Base-by-base conservation (phyloP, 2,329 filamentous ascomycete genomes). In the Aspergillus cejpii region DNA sequence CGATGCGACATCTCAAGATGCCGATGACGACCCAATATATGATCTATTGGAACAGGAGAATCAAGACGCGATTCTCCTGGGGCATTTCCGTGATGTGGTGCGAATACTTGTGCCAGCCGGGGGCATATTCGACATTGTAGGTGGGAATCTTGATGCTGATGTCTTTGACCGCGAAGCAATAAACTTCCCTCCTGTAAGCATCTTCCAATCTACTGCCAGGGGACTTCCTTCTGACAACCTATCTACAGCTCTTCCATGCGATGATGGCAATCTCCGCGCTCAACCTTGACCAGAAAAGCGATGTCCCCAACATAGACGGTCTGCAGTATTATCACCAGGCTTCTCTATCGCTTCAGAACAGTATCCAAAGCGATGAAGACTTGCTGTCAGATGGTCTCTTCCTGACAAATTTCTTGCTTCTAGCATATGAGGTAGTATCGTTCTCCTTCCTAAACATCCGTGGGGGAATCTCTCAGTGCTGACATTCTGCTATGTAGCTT, bases 211-310 rank as follows among this genome's bases (percentile, higher is more conserved):
- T 15, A 7, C n/a, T 23, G 12, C 11, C 31, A 12, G 11, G 17
- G 2, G 4, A 19, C 10, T 6, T 28, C 11, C 23, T 23, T 39
- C 40, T 45, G 38, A 43, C 50, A 39, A 42, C 36, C 39, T 39
- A 6, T n/a, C 17, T 39, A 34, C 41, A 77, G 75, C 68, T 80
- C 43, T 73, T 74, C 39, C 74, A 79, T 55, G 76, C 77, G 6
- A 78, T 80, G 50, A 77, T 78, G 66, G 76, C 77, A 3, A 61
- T 80, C n/a, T 75, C 74, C 19, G 74, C 74, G 14, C 67, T 79
- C 34, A 76, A 74, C 53, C 64, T 77, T 34, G 69, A 71, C 17
- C 68, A 72, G 41, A 70, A 66, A 50, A 68, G 71, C 24, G 68
- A 65, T 21, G 65, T 67, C 21, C 68, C 71, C 41, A 67, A 70